A percentile compares a stretch with the other conserved stretches of the same genome.
Conservation (phyloP, 1,284 basidiomycete genomes). For the Cutaneotrichosporon cavernicola region DNA sequence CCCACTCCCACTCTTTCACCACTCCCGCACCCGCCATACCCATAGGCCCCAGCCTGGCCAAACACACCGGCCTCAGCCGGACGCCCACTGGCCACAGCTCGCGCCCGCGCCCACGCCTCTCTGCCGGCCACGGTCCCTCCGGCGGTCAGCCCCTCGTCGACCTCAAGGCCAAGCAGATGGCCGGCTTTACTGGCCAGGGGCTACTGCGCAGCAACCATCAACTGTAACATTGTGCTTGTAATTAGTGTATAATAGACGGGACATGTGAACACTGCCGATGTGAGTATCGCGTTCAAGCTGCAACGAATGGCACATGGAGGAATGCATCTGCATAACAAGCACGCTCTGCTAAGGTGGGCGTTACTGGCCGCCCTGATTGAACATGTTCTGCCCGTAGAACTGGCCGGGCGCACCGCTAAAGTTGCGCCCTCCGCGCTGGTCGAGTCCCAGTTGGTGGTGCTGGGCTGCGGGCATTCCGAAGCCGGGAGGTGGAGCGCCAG, state of each 20-base stretch:
- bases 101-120: neutral
- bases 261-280: neutral
- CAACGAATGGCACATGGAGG: neutral
- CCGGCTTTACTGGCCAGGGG: conserved; percentile 21
- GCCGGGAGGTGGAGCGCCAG: conserved; percentile 2
- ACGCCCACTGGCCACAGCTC: neutral
- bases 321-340: neutral
- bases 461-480: neutral
- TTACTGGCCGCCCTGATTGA: neutral
- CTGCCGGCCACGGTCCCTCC: neutral
- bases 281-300: neutral
- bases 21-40: neutral
- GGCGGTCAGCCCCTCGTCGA: conserved; percentile 10
- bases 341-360: neutral
- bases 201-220: conserved; percentile 10
- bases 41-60: neutral
- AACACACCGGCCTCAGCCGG: neutral
- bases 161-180: conserved; percentile 1
- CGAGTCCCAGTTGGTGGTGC: conserved; percentile 3
- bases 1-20: neutral
- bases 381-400: conserved; percentile 2
- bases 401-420: neutral
- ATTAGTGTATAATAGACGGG: neutral
- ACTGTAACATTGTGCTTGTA: conserved; percentile 6
- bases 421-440: neutral